phyloP scores from a whole-genome alignment of 495 filamentous ascomycete genomes.

The Penicillium flavigenum region DNA sequence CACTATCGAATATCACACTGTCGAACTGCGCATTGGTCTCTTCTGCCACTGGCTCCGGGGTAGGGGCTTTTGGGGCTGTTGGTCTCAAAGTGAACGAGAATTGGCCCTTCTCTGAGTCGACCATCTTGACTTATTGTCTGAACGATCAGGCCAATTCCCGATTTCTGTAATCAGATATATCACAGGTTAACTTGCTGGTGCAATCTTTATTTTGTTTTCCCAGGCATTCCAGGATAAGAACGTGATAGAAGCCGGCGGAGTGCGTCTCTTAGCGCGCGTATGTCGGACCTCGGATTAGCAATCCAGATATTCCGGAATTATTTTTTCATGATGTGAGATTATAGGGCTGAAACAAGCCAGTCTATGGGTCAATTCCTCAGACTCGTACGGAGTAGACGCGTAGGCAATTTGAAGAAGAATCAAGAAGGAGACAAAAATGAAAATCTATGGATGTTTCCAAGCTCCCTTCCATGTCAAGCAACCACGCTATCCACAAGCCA shows the following conservation, averaged over 20 bases:
- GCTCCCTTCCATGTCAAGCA: too few relatives aligned
- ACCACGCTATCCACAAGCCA: too few relatives aligned
- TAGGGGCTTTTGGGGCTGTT: background rate
- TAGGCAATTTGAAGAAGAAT: too few relatives aligned
- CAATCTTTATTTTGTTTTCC: background rate
- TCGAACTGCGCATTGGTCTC: background rate
- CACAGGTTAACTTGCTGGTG: background rate
- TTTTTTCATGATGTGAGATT: background rate
- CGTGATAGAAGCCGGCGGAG: slow-evolving; percentile 4
- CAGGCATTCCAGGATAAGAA: slow-evolving; percentile 1
- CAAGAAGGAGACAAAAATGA: too few relatives aligned
- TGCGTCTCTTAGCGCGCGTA: slow-evolving; percentile 2
- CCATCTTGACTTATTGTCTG: slow-evolving; percentile 1
- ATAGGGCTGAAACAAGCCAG: background rate
- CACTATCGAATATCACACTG: background rate
- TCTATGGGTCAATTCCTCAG: background rate
- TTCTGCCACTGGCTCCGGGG: background rate
- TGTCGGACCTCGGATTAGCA: slow-evolving; percentile 8
- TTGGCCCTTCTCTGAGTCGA: slow-evolving; percentile 2
- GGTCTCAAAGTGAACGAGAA: background rate
- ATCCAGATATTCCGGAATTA: background rate
- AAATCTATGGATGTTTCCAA: too few relatives aligned
- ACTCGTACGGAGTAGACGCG: background rate
- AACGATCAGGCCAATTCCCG: too few relatives aligned
- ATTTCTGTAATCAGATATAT: background rate